phyloP scores from a whole-genome alignment of 495 filamentous ascomycete genomes.

The Hypoxylon trugodes region DNA sequence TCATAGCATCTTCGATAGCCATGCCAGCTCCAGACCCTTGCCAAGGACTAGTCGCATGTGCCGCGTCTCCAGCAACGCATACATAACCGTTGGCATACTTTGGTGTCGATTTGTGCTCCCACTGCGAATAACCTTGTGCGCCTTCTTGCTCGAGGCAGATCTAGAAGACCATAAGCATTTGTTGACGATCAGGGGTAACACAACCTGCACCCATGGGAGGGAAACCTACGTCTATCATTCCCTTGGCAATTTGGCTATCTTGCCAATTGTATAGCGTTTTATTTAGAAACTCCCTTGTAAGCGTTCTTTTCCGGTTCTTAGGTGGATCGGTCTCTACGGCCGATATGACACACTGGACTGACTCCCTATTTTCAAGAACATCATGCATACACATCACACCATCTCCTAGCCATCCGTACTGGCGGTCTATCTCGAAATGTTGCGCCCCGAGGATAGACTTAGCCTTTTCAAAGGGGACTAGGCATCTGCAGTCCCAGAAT shows the following conservation, averaged over 20 bases:
- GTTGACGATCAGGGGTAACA: background rate
- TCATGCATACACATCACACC: slow-evolving; percentile 21
- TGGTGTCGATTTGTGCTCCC: slow-evolving; percentile 64
- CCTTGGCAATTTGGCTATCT: slow-evolving; percentile 19
- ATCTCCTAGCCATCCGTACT: slow-evolving; percentile 38
- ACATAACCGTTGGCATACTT: slow-evolving; percentile 62
- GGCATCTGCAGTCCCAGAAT: slow-evolving; percentile 30
- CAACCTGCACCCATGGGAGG: background rate
- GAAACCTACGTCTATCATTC: slow-evolving; percentile 25
- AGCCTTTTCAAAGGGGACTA: slow-evolving; percentile 30
- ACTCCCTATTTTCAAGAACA: slow-evolving; percentile 19
- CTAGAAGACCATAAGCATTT: slow-evolving; percentile 5
- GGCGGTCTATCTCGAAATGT: slow-evolving; percentile 21
- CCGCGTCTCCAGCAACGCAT: slow-evolving; percentile 68
- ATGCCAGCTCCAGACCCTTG: slow-evolving; percentile 69
- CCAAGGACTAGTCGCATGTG: slow-evolving; percentile 67
- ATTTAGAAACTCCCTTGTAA: slow-evolving; percentile 17
- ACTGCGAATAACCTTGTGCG: slow-evolving; percentile 65
- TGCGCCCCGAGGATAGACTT: slow-evolving; percentile 21
- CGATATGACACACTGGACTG: slow-evolving; percentile 29
- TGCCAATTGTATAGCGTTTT: slow-evolving; percentile 5
- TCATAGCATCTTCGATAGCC: slow-evolving; percentile 69
- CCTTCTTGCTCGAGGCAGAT: slow-evolving; percentile 38
- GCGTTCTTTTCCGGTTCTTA: slow-evolving; percentile 9
- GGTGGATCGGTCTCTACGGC: slow-evolving; percentile 13